Evolutionary conservation across 192 early-diverging fungal genomes (phyloP).

Genomic region (Geranomyces variabilis): DNA sequence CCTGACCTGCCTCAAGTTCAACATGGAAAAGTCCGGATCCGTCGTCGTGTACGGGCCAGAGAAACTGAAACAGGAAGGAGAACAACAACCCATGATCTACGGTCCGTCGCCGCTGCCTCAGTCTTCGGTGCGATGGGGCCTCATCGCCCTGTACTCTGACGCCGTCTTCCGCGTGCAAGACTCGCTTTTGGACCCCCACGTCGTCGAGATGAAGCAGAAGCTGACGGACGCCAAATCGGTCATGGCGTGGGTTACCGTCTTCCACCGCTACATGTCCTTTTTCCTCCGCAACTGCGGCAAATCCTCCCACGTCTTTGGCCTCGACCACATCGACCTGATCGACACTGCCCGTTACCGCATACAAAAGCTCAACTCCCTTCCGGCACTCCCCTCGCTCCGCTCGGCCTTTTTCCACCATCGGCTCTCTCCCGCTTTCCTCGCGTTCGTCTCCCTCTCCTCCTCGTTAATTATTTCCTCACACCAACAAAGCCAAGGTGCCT

Average conservation of each 20-base stretch:
- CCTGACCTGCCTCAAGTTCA: background rate
- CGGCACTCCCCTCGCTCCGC: too few species aligned
- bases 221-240: background rate
- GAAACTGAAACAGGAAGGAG: too few species aligned
- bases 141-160: background rate
- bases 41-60: background rate
- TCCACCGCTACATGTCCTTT: background rate
- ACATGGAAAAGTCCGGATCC: background rate
- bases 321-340: too few species aligned
- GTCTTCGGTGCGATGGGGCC: background rate
- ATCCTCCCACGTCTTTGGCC: too few species aligned
- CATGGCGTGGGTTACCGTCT: background rate
- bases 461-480: too few species aligned
- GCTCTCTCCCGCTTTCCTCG: too few species aligned
- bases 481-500: too few species aligned
- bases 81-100: too few species aligned
- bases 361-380: too few species aligned
- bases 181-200: background rate
- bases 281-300: slow-evolving; percentile 29
- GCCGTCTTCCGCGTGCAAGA: background rate
- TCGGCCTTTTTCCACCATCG: too few species aligned
- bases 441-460: too few species aligned
- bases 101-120: background rate
- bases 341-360: too few species aligned
- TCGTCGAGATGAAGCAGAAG: background rate